Conservation (phyloP, 768 basidiomycete genomes). For the Pleurotus tuoliensis region DNA sequence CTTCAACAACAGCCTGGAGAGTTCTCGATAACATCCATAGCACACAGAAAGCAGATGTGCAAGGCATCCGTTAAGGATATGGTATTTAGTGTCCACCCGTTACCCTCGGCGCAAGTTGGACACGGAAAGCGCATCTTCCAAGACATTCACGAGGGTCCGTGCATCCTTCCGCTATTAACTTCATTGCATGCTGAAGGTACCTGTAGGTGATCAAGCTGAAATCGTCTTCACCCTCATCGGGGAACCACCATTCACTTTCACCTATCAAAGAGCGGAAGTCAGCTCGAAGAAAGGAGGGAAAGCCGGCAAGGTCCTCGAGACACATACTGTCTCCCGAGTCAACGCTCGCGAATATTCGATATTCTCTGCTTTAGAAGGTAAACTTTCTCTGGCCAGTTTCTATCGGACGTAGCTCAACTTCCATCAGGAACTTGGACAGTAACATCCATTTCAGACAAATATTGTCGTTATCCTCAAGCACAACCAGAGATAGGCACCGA, state of each 20-base stretch:
- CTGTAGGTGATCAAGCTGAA: conserved; percentile 84
- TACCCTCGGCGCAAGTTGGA: conserved; percentile 87
- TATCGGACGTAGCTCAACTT: background rate
- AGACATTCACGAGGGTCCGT: conserved; percentile 84
- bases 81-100: conserved; percentile 66
- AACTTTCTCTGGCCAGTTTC: conserved; percentile 12
- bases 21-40: conserved; percentile 83
- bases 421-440: conserved; percentile 86
- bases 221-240: conserved; percentile 89
- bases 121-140: conserved; percentile 80
- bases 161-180: background rate
- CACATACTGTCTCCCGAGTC: conserved; percentile 84
- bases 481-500: conserved; percentile 46
- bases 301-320: conserved; percentile 79
- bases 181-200: background rate
- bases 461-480: conserved; percentile 82
- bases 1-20: conserved; percentile 77
- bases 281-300: conserved; percentile 63
- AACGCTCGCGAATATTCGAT: conserved; percentile 79
- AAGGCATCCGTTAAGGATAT: conserved; percentile 78
- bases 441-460: conserved; percentile 85
- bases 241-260: conserved; percentile 94
- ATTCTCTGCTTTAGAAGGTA: conserved; percentile 88
- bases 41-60: conserved; percentile 92
- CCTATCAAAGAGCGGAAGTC: conserved; percentile 82